These are phyloP conservation scores for Rhodotorula babjevae DNA, from an alignment of 768 basidiomycete genomes.

Conservation along the genomic window DNA sequence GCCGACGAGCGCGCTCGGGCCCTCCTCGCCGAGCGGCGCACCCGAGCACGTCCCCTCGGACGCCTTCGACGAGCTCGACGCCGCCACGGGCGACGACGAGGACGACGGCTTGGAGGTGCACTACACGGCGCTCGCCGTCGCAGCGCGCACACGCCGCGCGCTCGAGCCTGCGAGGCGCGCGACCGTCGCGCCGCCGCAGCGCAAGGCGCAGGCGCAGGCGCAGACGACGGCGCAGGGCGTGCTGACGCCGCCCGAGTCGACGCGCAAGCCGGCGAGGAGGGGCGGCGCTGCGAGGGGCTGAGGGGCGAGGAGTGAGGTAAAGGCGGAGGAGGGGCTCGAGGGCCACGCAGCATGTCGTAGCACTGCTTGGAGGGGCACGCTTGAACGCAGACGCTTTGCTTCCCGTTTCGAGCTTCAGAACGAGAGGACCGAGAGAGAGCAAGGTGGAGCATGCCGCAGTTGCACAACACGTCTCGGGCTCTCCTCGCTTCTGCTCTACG, in stretches of 20 bases:
- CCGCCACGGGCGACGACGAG: background rate
- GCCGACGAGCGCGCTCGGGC: background rate
- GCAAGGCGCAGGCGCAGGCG: background rate
- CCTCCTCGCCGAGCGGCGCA: too few species aligned
- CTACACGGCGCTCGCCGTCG: background rate
- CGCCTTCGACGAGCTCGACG: too few species aligned
- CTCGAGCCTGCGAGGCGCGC: background rate
- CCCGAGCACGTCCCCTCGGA: too few species aligned
- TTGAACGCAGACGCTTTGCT: too few species aligned
- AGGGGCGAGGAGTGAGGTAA: background rate
- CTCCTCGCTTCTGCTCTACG: background rate
- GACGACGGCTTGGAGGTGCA: background rate
- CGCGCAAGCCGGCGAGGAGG: background rate
- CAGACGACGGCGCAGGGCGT: too few species aligned
- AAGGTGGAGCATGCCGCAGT: background rate
- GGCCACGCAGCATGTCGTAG: too few species aligned
- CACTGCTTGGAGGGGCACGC: too few species aligned
- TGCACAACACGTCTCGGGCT: background rate
- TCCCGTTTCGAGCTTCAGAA: too few species aligned
- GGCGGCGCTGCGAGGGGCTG: background rate
- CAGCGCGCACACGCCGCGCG: background rate
- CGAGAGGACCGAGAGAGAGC: background rate
- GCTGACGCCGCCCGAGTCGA: background rate
- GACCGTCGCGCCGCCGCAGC: background rate
- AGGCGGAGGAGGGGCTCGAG: too few species aligned